Conservation (phyloP, 148 eudicot species). For the Talinum fruticosum region DNA sequence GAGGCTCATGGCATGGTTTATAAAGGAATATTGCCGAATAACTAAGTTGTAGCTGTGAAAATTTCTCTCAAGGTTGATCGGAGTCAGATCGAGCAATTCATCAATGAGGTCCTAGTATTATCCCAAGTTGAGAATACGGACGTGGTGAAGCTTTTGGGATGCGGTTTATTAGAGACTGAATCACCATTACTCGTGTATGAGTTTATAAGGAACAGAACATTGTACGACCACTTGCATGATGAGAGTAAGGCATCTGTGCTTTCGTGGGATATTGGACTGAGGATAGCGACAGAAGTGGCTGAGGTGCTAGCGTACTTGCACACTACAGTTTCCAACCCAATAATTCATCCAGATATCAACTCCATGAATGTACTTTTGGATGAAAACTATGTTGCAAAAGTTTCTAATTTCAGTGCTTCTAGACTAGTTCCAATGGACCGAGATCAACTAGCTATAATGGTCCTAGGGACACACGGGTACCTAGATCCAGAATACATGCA, state of each 20-base stretch:
- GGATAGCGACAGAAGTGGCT: constrained; percentile 25
- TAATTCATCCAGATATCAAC: constrained; percentile 29
- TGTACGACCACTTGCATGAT: constrained; percentile 21
- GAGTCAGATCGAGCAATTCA: constrained; percentile 22
- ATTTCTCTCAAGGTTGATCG: constrained; percentile 22
- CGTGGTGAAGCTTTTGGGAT: too few relatives aligned
- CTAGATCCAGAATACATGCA: constrained; percentile 27
- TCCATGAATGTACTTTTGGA: too few relatives aligned
- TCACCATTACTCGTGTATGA: too few relatives aligned
- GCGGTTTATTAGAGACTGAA: too few relatives aligned
- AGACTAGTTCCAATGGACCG: constrained; percentile 15
- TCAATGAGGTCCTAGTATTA: constrained; percentile 29
- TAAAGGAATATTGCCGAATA: too few relatives aligned
- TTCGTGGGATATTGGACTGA: constrained; percentile 15
- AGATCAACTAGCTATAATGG: constrained; percentile 17
- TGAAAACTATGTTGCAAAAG: constrained; percentile 23
- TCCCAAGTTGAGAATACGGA: too few relatives aligned
- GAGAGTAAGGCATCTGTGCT: background rate
- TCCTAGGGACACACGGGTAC: constrained; percentile 24
- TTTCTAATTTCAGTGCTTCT: constrained; percentile 29
- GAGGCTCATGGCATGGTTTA: constrained; percentile 31
- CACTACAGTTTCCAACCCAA: constrained; percentile 23
- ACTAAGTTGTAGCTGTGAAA: constrained; percentile 26
- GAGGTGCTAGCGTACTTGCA: constrained; percentile 27
- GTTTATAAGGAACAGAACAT: constrained; percentile 30